phyloP scores from a whole-genome alignment of 2,329 filamentous ascomycete species.

The Alternaria triticimaculans region DNA sequence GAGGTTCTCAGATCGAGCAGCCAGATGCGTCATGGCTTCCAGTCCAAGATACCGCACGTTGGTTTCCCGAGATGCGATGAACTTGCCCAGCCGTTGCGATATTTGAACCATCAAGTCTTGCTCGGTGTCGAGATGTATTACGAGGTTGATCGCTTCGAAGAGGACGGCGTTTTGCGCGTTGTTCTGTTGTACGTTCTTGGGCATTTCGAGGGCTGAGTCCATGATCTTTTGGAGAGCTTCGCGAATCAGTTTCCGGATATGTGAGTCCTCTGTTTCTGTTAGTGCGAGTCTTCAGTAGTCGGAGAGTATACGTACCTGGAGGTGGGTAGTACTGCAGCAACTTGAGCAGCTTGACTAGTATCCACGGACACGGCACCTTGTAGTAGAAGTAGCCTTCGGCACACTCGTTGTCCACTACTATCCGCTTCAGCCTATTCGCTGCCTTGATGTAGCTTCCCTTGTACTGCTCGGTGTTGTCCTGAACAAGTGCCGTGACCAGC shows the following conservation, averaged over 20 bases:
- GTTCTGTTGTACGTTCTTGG: slow-evolving; percentile 99
- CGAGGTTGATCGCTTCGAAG: slow-evolving; percentile 97
- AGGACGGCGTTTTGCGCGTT: slow-evolving; percentile 98
- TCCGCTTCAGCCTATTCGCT: slow-evolving; percentile 84
- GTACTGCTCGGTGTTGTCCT: slow-evolving; percentile 94
- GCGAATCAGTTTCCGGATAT: slow-evolving; percentile 88
- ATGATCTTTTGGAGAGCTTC: slow-evolving; percentile 91
- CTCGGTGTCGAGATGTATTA: slow-evolving; percentile 96
- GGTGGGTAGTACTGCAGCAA: slow-evolving; percentile 96
- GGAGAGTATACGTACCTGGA: slow-evolving; percentile 65
- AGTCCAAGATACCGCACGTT: slow-evolving; percentile 96
- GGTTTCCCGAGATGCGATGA: slow-evolving; percentile 95
- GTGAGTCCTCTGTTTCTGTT: slow-evolving; percentile 75
- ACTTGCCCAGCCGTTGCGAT: slow-evolving; percentile 86
- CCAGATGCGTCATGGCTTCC: slow-evolving; percentile 98
- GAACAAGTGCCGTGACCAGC: slow-evolving; percentile 89
- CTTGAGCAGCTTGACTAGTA: slow-evolving; percentile 92
- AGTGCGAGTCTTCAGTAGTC: slow-evolving; percentile 23
- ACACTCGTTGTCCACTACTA: slow-evolving; percentile 89
- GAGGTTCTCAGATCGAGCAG: slow-evolving; percentile 88
- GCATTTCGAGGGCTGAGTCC: slow-evolving; percentile 88
- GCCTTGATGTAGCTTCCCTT: slow-evolving; percentile 94
- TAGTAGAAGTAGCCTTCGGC: slow-evolving; percentile 95
- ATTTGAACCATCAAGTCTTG: slow-evolving; percentile 96
- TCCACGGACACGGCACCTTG: slow-evolving; percentile 98